Evolutionary conservation across 495 filamentous ascomycete genomes (phyloP).

Genomic region (Lophiotrema nucula): DNA sequence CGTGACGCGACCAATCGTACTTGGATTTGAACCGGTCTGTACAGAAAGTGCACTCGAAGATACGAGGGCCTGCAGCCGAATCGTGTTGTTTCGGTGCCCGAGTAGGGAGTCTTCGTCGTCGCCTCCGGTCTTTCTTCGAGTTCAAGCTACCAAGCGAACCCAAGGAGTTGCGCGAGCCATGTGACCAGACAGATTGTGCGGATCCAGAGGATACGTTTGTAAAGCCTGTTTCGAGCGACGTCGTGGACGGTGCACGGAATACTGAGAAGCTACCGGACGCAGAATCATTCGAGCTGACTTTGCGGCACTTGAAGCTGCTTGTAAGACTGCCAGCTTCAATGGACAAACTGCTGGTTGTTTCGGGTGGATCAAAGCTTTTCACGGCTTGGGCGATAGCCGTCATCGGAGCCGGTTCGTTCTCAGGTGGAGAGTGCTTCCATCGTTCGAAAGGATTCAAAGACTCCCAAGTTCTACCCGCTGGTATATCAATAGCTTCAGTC

Average conservation of each 20-base stretch:
- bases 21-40: constrained; percentile 76
- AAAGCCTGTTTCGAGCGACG: constrained; percentile 61
- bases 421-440: constrained; percentile 83
- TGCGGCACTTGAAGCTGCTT: constrained; percentile 40
- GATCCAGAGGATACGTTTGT: constrained; percentile 51
- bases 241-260: constrained; percentile 67
- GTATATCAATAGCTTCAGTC: constrained; percentile 63
- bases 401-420: constrained; percentile 80
- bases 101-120: constrained; percentile 60
- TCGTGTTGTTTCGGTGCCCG: constrained; percentile 32
- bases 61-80: constrained; percentile 44
- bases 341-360: constrained; percentile 8
- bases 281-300: constrained; percentile 57
- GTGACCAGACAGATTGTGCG: constrained; percentile 64
- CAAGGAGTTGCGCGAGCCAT: constrained; percentile 63
- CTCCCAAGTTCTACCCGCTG: constrained; percentile 40
- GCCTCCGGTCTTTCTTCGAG: constrained; percentile 66
- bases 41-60: constrained; percentile 85
- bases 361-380: constrained; percentile 48
- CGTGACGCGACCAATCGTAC: constrained; percentile 82
- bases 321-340: no score
- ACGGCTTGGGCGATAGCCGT: constrained; percentile 77
- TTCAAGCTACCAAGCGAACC: constrained; percentile 54
- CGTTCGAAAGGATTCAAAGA: constrained; percentile 65
- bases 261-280: constrained; percentile 50